Conservation (phyloP, 1,284 basidiomycete genomes). For the Leccinum angustisporum region DNA sequence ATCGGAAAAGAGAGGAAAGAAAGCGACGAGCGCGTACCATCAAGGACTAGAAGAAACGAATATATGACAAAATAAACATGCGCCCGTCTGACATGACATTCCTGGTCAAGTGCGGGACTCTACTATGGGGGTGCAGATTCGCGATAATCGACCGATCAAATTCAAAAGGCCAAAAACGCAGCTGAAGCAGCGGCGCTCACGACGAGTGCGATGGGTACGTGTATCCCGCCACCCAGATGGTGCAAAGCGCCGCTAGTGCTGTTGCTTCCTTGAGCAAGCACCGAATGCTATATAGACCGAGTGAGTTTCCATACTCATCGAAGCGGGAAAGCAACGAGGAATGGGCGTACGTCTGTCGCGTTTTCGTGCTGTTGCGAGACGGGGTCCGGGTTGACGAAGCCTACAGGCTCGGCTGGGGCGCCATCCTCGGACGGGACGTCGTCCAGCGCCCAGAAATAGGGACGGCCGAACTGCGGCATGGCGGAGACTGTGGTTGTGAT, state of each 20-base stretch:
- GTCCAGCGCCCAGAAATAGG: conserved; percentile 13
- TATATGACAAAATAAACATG: not conserved
- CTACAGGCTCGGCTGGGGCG: not conserved
- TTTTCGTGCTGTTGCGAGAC: not conserved
- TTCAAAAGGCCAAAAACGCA: conserved; percentile 12
- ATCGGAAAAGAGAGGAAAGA: not conserved
- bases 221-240: not conserved
- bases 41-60: not conserved
- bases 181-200: conserved; percentile 10
- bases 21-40: not conserved
- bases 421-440: not conserved
- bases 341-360: not conserved
- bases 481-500: conserved; percentile 14
- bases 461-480: conserved; percentile 21
- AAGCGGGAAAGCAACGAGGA: accelerated
- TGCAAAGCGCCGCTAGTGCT: conserved; percentile 17
- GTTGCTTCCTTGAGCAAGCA: not conserved
- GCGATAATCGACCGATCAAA: not conserved
- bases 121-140: not conserved
- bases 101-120: too few relatives aligned
- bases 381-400: not conserved
- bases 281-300: not conserved
- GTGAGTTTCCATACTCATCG: not conserved
- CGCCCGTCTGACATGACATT: not conserved
- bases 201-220: conserved; percentile 6